These are phyloP conservation scores for Penicillium canariense DNA, from an alignment of 495 filamentous ascomycete genomes.

Conservation along the genomic window DNA sequence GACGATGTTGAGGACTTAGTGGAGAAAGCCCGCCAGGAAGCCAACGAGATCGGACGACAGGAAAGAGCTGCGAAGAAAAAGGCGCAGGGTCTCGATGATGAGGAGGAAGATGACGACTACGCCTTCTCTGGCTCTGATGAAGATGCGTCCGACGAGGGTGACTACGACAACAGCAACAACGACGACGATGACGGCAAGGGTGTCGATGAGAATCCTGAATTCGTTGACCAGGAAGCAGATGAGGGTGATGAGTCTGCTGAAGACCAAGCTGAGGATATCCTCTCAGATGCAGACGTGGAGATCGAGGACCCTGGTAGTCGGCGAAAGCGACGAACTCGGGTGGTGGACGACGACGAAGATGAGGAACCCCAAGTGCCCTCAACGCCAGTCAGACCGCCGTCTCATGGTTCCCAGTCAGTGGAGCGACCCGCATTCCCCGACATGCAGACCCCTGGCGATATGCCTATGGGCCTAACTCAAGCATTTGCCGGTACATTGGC, in stretches of 20 bases:
- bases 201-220: constrained; percentile 33
- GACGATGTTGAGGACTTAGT: constrained; percentile 83
- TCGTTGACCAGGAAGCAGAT: constrained; percentile 41
- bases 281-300: constrained; percentile 26
- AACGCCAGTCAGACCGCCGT: constrained; percentile 35
- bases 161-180: constrained; percentile 34
- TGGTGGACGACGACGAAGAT: constrained; percentile 54
- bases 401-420: constrained; percentile 25
- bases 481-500: constrained; percentile 92
- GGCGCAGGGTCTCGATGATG: constrained; percentile 51
- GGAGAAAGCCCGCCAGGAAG: constrained; percentile 78
- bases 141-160: constrained; percentile 33
- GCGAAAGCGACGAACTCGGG: constrained; percentile 39
- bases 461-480: constrained; percentile 78
- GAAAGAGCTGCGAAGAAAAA: constrained; percentile 69
- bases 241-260: constrained; percentile 37
- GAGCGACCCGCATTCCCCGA: constrained; percentile 53
- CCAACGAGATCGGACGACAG: constrained; percentile 69
- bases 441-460: constrained; percentile 48
- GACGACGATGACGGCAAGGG: constrained; percentile 37
- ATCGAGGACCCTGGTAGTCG: constrained; percentile 23
- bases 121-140: constrained; percentile 54
- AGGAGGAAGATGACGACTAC: constrained; percentile 58
- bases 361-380: constrained; percentile 33
- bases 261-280: constrained; percentile 22